A percentile compares a stretch with the other conserved stretches of the same genome.
These are phyloP conservation scores for Saccharomyces hybrid DNA, from an alignment of 1,139 yeast species.

Conservation along the genomic window DNA sequence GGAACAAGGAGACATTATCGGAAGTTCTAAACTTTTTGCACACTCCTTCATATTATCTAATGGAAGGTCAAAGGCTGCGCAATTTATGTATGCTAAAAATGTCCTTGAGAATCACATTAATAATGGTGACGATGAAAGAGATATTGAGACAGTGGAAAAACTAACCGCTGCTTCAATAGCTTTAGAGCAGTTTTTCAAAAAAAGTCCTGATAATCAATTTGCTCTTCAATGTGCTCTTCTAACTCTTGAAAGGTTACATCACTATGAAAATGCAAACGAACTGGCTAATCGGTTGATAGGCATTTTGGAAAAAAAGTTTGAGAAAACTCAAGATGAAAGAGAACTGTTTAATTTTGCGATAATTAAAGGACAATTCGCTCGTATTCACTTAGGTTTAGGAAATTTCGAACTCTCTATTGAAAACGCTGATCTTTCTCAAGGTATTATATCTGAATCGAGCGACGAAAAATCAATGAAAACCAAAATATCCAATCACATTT, in stretches of 20 bases:
- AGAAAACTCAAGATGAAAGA: constrained; percentile 44
- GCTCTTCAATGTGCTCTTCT: constrained; percentile 56
- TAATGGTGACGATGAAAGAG: constrained; percentile 40
- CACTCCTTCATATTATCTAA: constrained; percentile 74
- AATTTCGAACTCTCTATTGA: constrained; percentile 55
- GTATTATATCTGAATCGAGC: constrained; percentile 40
- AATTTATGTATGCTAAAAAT: constrained; percentile 61
- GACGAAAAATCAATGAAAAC: constrained; percentile 29
- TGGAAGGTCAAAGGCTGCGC: constrained; percentile 66
- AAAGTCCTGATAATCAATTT: constrained; percentile 53
- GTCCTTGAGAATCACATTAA: constrained; percentile 41
- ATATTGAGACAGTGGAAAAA: constrained; percentile 56
- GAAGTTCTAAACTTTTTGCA: constrained; percentile 54
- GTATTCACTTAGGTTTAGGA: constrained; percentile 56
- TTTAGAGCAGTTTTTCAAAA: constrained; percentile 61
- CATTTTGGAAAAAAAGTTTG: constrained; percentile 53
- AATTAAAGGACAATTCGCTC: constrained; percentile 61
- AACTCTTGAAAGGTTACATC: constrained; percentile 65
- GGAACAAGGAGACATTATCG: constrained; percentile 45
- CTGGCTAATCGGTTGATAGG: constrained; percentile 43
- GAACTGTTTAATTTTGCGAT: constrained; percentile 46
- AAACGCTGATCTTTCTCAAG: constrained; percentile 50
- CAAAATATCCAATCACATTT: constrained; percentile 53
- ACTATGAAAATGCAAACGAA: constrained; percentile 47
- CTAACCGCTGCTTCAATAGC: constrained; percentile 64